Evolutionary conservation across 2,329 filamentous ascomycete species (phyloP).

Genomic region (Paecilomyces niveus): DNA sequence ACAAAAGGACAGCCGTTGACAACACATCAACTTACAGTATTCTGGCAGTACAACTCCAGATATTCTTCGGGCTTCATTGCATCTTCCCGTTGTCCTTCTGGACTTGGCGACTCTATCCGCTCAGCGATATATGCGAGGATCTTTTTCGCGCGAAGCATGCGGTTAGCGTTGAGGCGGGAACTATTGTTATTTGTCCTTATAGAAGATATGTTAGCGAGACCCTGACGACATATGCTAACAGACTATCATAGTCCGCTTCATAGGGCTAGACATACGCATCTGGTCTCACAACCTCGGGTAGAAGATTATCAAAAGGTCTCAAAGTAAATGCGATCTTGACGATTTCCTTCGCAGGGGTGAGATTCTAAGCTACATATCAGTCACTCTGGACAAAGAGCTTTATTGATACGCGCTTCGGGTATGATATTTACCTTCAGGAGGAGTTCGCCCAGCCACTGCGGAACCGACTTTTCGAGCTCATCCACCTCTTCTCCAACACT

Average conservation of each 20-base stretch:
- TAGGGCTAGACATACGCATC: slow-evolving; percentile 51
- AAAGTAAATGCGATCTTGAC: slow-evolving; percentile 94
- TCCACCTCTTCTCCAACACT: slow-evolving; percentile 71
- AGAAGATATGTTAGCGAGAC: background rate
- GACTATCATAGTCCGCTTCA: background rate
- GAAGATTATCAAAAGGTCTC: slow-evolving; percentile 66
- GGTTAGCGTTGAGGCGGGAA: slow-evolving; percentile 88
- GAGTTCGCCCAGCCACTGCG: slow-evolving; percentile 87
- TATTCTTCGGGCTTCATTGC: slow-evolving; percentile 80
- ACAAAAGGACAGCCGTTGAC: background rate
- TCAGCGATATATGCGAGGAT: slow-evolving; percentile 89
- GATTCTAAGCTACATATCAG: slow-evolving; percentile 51
- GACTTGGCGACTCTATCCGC: slow-evolving; percentile 67
- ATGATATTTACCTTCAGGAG: slow-evolving; percentile 54
- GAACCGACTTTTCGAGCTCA: slow-evolving; percentile 75
- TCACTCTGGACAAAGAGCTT: background rate
- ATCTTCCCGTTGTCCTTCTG: slow-evolving; percentile 52
- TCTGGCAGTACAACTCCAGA: slow-evolving; percentile 89
- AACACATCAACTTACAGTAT: slow-evolving; percentile 59
- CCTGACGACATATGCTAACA: background rate
- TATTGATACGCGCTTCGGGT: background rate
- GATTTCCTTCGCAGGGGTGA: slow-evolving; percentile 78
- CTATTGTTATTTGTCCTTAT: slow-evolving; percentile 47
- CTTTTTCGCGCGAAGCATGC: slow-evolving; percentile 94
- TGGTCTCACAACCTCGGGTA: slow-evolving; percentile 66